Percentiles rank a stretch among this genome's conserved stretches.
phyloP scores from a whole-genome alignment of 345 rosid genomes.

The Boechera retrofracta region DNA sequence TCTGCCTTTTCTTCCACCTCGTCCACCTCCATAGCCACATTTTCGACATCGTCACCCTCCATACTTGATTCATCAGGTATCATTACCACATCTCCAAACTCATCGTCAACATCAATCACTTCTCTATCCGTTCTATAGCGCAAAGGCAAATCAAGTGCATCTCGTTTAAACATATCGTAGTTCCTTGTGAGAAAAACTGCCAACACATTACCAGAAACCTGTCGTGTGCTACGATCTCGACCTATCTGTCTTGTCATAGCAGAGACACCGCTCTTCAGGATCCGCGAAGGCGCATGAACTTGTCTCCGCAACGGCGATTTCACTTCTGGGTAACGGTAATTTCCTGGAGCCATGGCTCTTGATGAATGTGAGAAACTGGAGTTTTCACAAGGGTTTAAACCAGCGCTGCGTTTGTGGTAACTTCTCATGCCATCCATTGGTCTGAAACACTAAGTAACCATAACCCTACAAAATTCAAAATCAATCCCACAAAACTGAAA shows the following conservation, averaged over 20 bases:
- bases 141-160: slow-evolving; percentile 7
- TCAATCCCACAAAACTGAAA: neutral
- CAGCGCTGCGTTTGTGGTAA: slow-evolving; percentile 55
- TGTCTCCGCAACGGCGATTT: slow-evolving; percentile 41
- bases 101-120: slow-evolving; percentile 42
- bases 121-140: slow-evolving; percentile 22
- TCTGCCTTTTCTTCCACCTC: slow-evolving; percentile 17
- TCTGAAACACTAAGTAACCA: neutral
- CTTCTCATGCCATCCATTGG: slow-evolving; percentile 59
- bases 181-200: slow-evolving; percentile 1
- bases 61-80: slow-evolving; percentile 31
- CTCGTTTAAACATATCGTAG: neutral
- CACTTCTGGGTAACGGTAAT: slow-evolving; percentile 41
- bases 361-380: slow-evolving; percentile 47
- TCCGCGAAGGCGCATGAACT: slow-evolving; percentile 39
- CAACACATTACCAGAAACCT: slow-evolving; percentile 26
- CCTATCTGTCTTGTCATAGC: neutral
- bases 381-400: slow-evolving; percentile 49
- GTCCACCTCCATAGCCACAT: slow-evolving; percentile 30
- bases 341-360: slow-evolving; percentile 42
- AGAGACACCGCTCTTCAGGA: slow-evolving; percentile 30
- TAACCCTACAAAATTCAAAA: slow-evolving; percentile 44
- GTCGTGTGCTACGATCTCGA: slow-evolving; percentile 2
- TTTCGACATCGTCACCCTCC: slow-evolving; percentile 32
- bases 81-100: slow-evolving; percentile 12